Base-by-base conservation (phyloP, 2,329 filamentous ascomycete species). In the Dothideomycetes sp. region DNA sequence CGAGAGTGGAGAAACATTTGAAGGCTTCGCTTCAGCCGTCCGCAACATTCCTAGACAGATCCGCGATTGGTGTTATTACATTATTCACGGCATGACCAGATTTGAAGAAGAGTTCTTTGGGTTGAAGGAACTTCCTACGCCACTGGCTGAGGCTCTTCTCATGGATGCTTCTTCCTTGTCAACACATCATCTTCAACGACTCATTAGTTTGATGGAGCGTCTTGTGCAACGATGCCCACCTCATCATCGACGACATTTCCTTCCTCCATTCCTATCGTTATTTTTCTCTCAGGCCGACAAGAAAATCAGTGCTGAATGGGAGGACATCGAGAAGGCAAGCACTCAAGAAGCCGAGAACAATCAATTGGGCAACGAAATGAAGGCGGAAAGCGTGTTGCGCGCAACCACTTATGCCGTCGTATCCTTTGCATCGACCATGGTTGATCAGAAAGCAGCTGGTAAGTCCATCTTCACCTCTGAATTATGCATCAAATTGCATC, bases 381-480 rank as follows among this genome's bases (percentile, higher is more conserved):
- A 95, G 63, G 81, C 85, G 5, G 91, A 98, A 60, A 96, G 89
- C 55, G 93, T 98, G 20, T 67, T 98, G 32, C 78, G 91, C 15
- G 87, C 95, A 58, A 73, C 96, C 35, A 95, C 89, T 0, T 91
- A 93, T 61, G 86, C 86, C 3, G 85, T 88, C 1, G 86, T 95
- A 20, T 80, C 91, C 52, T 86, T 96, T 73, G 82, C 95, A 47
- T 85, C 86, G 6, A 84, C 86, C 50, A 79, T 96, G 52, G 70
- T 98, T 16, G 88, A 87, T 11, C 68, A 70, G 13, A 24, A 25
- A 31, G 5, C 30, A 24, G 12, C 37, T 22, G 37, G 29, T 28
- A 4, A 13, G 13, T 31, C 5, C 28, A 4, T 31, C n/a, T 17
- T 6, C n/a, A 11, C 13, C 7, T 32, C 13, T 32, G n/a, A 16